Base-by-base conservation (phyloP, 768 basidiomycete genomes). In the Lactarius pseudohatsudake region DNA sequence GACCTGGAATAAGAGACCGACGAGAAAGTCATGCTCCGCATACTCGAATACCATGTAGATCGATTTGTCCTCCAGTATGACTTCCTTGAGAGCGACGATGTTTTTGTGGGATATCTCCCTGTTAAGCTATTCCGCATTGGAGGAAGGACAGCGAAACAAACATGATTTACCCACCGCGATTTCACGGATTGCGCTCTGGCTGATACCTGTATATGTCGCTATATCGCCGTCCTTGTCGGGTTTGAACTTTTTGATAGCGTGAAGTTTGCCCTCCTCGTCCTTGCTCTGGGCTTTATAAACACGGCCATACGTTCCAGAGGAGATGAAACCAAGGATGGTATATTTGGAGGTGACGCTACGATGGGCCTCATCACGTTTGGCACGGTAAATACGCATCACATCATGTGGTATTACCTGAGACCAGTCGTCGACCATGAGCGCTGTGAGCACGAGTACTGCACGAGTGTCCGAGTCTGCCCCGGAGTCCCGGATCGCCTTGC, bases 11-110 rank as follows among this genome's bases (percentile, higher is more conserved):
- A 30, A 16, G 28, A 30, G 16, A 78, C 92, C 66, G 68, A 94
- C 96, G 57, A 98, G 83, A 74, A 98, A 98, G 77, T 99, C 97
- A 73, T 99, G 97, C 73, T 98, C 97, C 7, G 96, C 96, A 72
- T 97, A 99, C 72, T 98, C 96, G 71, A 99, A 98, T 16, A 98
- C 95, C 94, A 99, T 98, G 76, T 95, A 97, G 69, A 99, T 98
- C 1, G 94, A 94, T 76, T 98, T 98, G 70, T 98, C 97, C 75
- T 99, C 96, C 32, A 99, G 79, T 63, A 99, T 95, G 47, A 98
- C 96, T 75, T 98, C 96, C 71, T 90, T 86, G 47, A 99, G 84
- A 0, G 93, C 86, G 10, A 94, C 93, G 1, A 99, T 80, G 72
- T 99, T 98, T 75, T 92, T 91, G 75, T 96, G 94, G 62, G 85